These are phyloP conservation scores for Prototheca cutis DNA, from an alignment of 163 green algal species.

Conservation along the genomic window DNA sequence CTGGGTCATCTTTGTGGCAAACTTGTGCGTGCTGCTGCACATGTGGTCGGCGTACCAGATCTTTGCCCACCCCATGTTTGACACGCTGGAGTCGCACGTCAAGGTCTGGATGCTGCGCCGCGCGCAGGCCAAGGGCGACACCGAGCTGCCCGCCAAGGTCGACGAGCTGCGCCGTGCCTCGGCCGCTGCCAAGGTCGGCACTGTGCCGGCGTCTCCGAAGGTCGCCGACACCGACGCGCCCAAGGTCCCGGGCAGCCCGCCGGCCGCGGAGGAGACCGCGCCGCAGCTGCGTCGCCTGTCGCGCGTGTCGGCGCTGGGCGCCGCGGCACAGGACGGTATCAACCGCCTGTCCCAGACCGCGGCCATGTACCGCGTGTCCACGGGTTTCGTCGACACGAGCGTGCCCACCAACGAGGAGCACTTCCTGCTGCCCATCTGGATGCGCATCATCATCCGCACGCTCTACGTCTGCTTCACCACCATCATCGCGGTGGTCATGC, in stretches of 20 bases:
- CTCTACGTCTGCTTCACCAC: slow-evolving; percentile 13
- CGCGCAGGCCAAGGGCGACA: neutral
- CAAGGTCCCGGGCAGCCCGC: neutral
- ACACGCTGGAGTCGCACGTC: neutral
- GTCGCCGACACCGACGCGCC: neutral
- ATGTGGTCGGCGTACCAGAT: slow-evolving; percentile 20
- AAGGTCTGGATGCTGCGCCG: neutral
- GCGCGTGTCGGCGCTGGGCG: neutral
- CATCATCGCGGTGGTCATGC: slow-evolving; percentile 13
- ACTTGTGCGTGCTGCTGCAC: slow-evolving; percentile 18
- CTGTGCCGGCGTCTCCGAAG: too few species aligned
- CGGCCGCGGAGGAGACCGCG: neutral
- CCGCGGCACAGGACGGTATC: neutral
- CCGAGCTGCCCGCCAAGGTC: neutral
- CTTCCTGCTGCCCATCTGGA: slow-evolving; percentile 1
- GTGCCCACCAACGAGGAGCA: slow-evolving; percentile 10
- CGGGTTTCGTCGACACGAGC: slow-evolving; percentile 7
- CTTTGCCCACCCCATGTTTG: slow-evolving; percentile 1
- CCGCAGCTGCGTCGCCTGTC: neutral
- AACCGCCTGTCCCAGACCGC: neutral
- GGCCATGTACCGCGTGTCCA: slow-evolving; percentile 13
- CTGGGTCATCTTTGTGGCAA: slow-evolving; percentile 1
- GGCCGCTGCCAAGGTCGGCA: neutral
- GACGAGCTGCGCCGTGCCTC: neutral
- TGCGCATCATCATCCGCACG: slow-evolving; percentile 7